Base-by-base conservation (phyloP, 768 basidiomycete species). In the Trametes cubensis region DNA sequence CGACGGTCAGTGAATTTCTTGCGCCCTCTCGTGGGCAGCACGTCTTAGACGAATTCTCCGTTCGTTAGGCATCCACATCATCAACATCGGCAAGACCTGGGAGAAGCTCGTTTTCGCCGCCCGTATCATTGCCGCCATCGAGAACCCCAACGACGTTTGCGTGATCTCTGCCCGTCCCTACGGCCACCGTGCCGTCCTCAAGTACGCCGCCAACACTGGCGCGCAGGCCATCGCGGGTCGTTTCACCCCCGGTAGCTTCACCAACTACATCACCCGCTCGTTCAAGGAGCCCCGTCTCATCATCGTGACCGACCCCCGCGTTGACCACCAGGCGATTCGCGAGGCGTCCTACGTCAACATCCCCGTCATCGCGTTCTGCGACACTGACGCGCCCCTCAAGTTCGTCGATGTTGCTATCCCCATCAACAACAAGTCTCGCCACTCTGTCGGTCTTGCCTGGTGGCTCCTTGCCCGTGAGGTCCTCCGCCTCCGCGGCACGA, bases 331-430 rank as follows among this genome's bases (percentile, higher is more conserved):
- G 80, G 97, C 97, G 67, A 99, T 99, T 80, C 94, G 97, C 70
- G 97, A 99, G 82, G 95, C 97, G 48, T 96, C 96, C 60, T 99
- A 98, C 76, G 97, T 98, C 78, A 99, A 99, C 89, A 98, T 99
- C 79, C 97, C 97, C 71, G 97, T 99, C 73, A 97, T 99, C 71
- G 97, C 96, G 62, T 89, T 99, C 72, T 95, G 93, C 81, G 97
- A 99, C 80, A 97, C 95, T 70, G 97, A 99, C 78, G 94, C 97
- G 49, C 94, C 95, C 60, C 86, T 98, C 72, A 88, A 94, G 78
- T 98, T 94, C 76, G 95, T 99, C 76, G 97, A 99, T 76, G 88
- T 98, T 71, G 95, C 92, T 58, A 97, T 99, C 80, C 97, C 97
- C 66, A 94, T 94, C 64, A 99, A 98, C 85, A 99, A 99, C 92